Percentiles rank a stretch among this genome's conserved stretches.
Evolutionary conservation across 148 eudicot genomes (phyloP).

Genomic region (Cornus florida): DNA sequence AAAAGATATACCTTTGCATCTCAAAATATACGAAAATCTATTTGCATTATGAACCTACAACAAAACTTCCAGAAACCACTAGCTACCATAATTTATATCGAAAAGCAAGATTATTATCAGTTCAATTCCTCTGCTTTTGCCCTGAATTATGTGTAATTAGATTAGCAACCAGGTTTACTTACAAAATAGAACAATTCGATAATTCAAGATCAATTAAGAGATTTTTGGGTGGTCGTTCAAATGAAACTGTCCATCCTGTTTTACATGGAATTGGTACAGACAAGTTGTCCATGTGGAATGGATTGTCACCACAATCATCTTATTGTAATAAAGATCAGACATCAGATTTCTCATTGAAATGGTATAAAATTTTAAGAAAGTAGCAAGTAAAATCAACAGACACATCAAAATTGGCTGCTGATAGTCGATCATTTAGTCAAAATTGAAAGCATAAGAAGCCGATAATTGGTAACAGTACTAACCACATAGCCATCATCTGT

Average conservation of each 20-base stretch:
- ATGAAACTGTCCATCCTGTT: neutral
- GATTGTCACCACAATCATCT: neutral
- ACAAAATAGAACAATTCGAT: too few relatives aligned
- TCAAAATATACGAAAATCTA: too few relatives aligned
- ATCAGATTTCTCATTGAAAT: neutral
- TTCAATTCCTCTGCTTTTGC: too few relatives aligned
- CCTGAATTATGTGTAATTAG: too few relatives aligned
- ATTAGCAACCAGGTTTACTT: too few relatives aligned
- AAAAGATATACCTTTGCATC: too few relatives aligned
- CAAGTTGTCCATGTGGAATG: neutral
- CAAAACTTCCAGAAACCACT: too few relatives aligned
- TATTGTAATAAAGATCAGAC: neutral
- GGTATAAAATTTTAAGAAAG: neutral
- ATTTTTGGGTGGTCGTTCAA: too few relatives aligned
- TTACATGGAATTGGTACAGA: neutral
- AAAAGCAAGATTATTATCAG: too few relatives aligned
- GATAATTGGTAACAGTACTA: constrained; percentile 11
- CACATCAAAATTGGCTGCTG: neutral
- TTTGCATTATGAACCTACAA: too few relatives aligned
- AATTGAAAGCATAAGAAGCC: neutral
- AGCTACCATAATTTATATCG: too few relatives aligned
- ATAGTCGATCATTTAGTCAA: neutral
- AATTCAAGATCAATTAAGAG: too few relatives aligned
- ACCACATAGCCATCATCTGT: constrained; percentile 47
- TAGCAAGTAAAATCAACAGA: neutral